Base-by-base conservation (phyloP, 2,329 filamentous ascomycete genomes). In the Cercospora sesami region DNA sequence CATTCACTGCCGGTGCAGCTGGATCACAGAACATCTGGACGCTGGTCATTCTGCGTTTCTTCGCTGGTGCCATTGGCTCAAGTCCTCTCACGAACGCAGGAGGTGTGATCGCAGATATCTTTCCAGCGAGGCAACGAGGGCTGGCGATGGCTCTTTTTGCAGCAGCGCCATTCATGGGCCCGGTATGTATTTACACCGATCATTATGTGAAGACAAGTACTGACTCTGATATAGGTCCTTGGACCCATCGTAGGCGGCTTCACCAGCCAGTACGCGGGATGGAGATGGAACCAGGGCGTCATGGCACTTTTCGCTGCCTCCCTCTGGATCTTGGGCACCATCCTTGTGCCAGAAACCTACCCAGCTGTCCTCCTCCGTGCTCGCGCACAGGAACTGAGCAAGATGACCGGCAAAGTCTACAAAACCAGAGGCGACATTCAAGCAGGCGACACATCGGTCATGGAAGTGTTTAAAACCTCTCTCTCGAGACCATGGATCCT, bases 181-280 rank as follows among this genome's bases (percentile, higher is more conserved):
- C 64, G 7, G 66, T 79, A 28, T n/a, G 48, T 55, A 14, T 5
- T 9, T 26, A 55, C 16, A 0, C 5, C 12, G 10, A 28, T 53
- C 12, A 9, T 55, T 55, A 12, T 5, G 14, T n/a, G 8, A 23
- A 6, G 26, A 26, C 14, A 23, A 28, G 6, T n/a, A 53, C 48
- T 53, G 23, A 53, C 26, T 28, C 4, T 53, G 21, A 2, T 16
- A 7, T 16, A 53, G 48, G 23, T 55, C 64, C 86, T 78, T 1
- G 87, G 89, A 0, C 89, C 89, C 1, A 87, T 91, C 58, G 84
- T 85, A 1, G 88, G 88, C 68, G 89, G 89, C 5, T 92, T 91
- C 75, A 81, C 91, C 0, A 86, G 87, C 21, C 81, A 88, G 74
- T 82, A 83, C 1, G 83, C 83, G 3, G 89, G 89, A 53, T 91